Base-by-base conservation (phyloP, 1,139 yeast genomes). In the Pneumocystis jirovecii region DNA sequence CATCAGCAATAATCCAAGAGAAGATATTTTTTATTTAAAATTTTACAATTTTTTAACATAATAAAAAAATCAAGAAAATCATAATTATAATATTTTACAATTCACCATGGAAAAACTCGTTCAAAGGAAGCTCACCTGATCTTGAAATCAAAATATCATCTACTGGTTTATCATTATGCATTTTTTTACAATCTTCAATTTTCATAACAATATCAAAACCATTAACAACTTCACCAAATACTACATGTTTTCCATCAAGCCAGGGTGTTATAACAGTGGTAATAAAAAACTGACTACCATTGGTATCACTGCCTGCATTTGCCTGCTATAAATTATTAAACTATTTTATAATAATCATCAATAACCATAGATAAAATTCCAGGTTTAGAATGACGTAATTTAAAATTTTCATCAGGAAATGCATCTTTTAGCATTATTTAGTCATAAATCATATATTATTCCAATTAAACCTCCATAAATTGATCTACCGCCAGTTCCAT, bases 341-440 rank as follows among this genome's bases (percentile, higher is more conserved):
- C 37, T 19, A 7, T 37, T 37, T 37, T 8, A 59, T 35, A 21
- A 19, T 21, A 40, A 21, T 59, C 19, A 37, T 95, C 86, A 74
- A 88, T 88, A 66, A 95, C 96, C 96, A 89, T 89, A 12, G 95
- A 86, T 71, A 89, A 80, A 70, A 88, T 79, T 75, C 85, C 87
- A 66, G 95, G 95, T 70, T 64, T 65, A 80, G 81, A 83, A 85
- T 93, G 97, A 77, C 77, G 86, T 83, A 81, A 83, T 66, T 81
- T 76, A 75, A 93, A 91, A 76, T 86, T 87, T 77, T 93, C 98
- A 74, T 93, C 98, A 73, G 87, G 95, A 74, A 93, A 93, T 76
- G 89, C 90, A 72, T 88, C 96, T 19, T 97, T 97, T 74, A 91
- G 93, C 70, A 91, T 91, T 73, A 96, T 89, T 83, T 89, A 89